Evolutionary conservation across 768 basidiomycete species (phyloP), one percentile per base, ranked within the genome.

Genomic region (Amanita pallidorosea): DNA sequence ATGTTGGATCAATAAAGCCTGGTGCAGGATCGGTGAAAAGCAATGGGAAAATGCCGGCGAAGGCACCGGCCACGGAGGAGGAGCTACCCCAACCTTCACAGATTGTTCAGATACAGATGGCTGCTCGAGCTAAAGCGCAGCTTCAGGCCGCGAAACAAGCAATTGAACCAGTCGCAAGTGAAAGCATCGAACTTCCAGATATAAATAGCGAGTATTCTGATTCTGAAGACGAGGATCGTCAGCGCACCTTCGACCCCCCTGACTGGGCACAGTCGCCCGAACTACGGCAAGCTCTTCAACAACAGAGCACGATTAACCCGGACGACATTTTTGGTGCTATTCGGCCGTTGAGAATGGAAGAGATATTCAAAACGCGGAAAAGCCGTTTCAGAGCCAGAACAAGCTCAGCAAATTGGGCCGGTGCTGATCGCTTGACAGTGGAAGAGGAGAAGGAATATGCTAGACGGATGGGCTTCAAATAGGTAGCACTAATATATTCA

Each of bases 201-300:
- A 92, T 96, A 61, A 86, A 92, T 59, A 92, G 88, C 67, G 95
- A 97, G 60, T 98, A 97, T 66, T 96, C 93, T 5, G 89, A 94
- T 65, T 96, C 93, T 4, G 95, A 92, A 41, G 91, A 94, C 57
- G 92, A 94, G 63, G 81, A 84, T 56, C 79, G 85, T 17, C 74
- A 76, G 37, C 73, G 78, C 56, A 81, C 80, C n/a, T 83, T 81
- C 56, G 76, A 83, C 58, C 78, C 83, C 53, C 89, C 90, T 2
- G 72, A 78, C 20, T 97, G 95, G 95, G 90, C 93, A 1, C 88
- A 94, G 62, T 91, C 89, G 22, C 93, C 93, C 9, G 83, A 86
- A 59, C 75, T 97, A 25, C 74, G 80, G 12, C 77, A 83, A 53
- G 88, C 88, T 2, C 74, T 97, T 48, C 73, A 85, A 56, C 72